phyloP scores from a whole-genome alignment of 345 rosid genomes.

The Eutrema japonicum region DNA sequence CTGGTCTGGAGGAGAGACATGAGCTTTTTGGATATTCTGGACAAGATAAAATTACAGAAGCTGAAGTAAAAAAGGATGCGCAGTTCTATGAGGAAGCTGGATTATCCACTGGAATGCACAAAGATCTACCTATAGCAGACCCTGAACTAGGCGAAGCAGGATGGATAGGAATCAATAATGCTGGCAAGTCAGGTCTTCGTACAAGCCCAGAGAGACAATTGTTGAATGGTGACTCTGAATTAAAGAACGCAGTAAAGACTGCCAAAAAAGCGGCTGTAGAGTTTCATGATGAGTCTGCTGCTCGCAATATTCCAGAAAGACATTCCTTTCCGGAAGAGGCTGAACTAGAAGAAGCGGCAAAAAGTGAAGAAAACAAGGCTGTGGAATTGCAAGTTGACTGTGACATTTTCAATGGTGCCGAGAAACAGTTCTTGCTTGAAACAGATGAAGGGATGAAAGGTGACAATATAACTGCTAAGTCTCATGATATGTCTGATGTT shows the following conservation, averaged over 20 bases:
- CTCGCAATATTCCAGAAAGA: not conserved
- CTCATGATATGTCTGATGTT: not conserved
- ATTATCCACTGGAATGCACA: constrained; percentile 3
- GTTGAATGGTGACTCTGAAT: not conserved
- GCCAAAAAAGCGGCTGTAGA: not conserved
- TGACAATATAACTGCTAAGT: not conserved
- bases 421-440: constrained; percentile 7
- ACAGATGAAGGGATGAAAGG: not conserved
- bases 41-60: not conserved
- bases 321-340: not conserved
- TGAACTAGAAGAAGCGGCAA: constrained; percentile 15
- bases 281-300: not conserved
- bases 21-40: not conserved
- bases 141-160: no score
- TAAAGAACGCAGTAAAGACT: not conserved
- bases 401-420: not conserved
- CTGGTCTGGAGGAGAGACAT: not conserved
- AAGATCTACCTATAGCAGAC: not conserved
- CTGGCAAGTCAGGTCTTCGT: not conserved
- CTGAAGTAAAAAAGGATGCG: not conserved
- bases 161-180: not conserved
- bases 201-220: constrained; percentile 1
- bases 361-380: constrained; percentile 3
- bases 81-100: not conserved
- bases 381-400: constrained; percentile 9